These are phyloP conservation scores for Solanum bulbocastanum DNA, from an alignment of 257 asterid species.

Conservation along the genomic window DNA sequence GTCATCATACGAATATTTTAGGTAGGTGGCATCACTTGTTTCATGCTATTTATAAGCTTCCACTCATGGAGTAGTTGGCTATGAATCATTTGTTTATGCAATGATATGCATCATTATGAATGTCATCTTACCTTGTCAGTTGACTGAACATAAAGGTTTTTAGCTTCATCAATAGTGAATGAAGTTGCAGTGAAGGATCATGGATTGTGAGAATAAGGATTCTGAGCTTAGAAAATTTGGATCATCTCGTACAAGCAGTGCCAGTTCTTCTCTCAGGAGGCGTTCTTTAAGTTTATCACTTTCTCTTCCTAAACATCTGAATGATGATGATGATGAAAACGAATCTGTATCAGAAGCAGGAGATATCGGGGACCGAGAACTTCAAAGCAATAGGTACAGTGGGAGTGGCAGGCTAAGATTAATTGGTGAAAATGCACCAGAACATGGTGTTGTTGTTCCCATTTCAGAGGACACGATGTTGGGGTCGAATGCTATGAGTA, in stretches of 20 bases:
- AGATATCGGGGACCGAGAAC: conserved; percentile 84
- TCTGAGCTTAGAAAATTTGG: conserved; percentile 26
- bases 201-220: conserved; percentile 33
- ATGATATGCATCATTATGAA: background rate
- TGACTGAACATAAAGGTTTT: background rate
- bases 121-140: background rate
- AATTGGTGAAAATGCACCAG: conserved; percentile 27
- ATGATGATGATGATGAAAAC: conserved; percentile 27
- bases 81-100: background rate
- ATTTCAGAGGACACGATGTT: conserved; percentile 21
- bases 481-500: background rate
- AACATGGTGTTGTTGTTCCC: conserved; percentile 35
- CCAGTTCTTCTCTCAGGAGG: conserved; percentile 35
- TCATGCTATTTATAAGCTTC: background rate
- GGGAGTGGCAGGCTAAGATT: conserved; percentile 36
- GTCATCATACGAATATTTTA: background rate
- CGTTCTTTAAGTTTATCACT: conserved; percentile 25
- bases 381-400: conserved; percentile 43
- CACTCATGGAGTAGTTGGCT: background rate
- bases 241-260: conserved; percentile 34
- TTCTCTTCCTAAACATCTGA: conserved; percentile 12
- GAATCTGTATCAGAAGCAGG: conserved; percentile 81
- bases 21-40: background rate
- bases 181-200: conserved; percentile 7
- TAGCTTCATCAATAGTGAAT: background rate